Base-by-base conservation (phyloP, 306 rosid species). In the Sicyos baderoa region DNA sequence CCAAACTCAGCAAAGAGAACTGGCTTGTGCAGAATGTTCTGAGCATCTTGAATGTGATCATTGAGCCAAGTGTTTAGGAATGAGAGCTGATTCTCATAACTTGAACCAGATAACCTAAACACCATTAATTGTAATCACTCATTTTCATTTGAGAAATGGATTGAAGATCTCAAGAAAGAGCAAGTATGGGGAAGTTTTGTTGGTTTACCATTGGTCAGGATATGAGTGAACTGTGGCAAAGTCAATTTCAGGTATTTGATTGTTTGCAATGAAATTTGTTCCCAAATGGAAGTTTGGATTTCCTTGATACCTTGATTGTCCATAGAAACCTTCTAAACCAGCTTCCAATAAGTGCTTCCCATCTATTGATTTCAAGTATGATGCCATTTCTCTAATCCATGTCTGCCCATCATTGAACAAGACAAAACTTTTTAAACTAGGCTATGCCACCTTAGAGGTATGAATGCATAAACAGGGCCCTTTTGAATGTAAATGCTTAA, bases 271-370 rank as follows among this genome's bases (percentile, higher is more conserved):
- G 77, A 90, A 93, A 83, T 93, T 90, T 2, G 99, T 90, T 47
- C 99, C 97, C 2, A 88, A 86, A 57, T 76, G 82, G 69, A 61
- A 77, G 62, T 78, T 88, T 2, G 99, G 87, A 72, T 88, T 93
- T 15, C 81, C 68, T 37, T 80, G 54, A 5, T 32, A 14, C 79
- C 80, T 93, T 56, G 96, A 81, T 27, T 68, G 74, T 0, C 96
- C 96, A 47, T 93, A 93, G 77, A 93, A 93, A 42, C 99, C 97
- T 76, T 90, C 97, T 10, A 93, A 75, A 75, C 97, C 99, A 72
- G 78, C 88, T 81, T 88, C 96, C 13, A 93, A 81, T 79, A 94
- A 76, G 77, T 94, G 99, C 55, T 88, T 94, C 23, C 86, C 86
- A 82, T 94, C 99, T 3, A 90, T 72, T 21, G 97, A 90, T 83